Percentiles rank a stretch among this genome's conserved stretches.
phyloP scores from a whole-genome alignment of 2,329 filamentous ascomycete species.

The Colletotrichum spinosum region DNA sequence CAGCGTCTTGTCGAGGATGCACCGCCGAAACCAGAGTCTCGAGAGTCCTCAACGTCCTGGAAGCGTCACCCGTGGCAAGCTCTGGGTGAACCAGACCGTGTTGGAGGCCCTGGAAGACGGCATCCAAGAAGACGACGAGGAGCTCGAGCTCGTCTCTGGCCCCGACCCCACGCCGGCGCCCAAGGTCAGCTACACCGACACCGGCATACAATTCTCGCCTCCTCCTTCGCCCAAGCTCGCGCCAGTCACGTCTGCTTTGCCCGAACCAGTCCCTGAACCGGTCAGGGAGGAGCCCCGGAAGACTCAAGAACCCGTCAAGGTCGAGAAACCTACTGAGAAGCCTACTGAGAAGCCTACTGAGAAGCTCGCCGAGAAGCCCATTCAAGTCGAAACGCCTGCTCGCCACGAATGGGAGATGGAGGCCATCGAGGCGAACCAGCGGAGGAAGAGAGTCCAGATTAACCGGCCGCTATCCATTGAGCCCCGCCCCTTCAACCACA shows the following conservation, averaged over 20 bases:
- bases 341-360: no score
- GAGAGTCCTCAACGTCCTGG: constrained; percentile 68
- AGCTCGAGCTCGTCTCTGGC: constrained; percentile 36
- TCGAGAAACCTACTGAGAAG: constrained; percentile 47
- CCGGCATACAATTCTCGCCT: constrained; percentile 85
- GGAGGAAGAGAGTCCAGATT: constrained; percentile 74
- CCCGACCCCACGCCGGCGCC: constrained; percentile 43
- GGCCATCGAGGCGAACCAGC: constrained; percentile 77
- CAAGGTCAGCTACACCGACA: constrained; percentile 74
- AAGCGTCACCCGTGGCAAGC: constrained; percentile 64
- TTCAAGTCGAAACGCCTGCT: constrained; percentile 57
- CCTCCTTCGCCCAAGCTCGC: constrained; percentile 75
- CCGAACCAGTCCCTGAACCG: constrained; percentile 49
- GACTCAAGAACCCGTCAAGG: constrained; percentile 53
- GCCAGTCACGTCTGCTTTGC: constrained; percentile 53
- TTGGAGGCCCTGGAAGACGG: constrained; percentile 67
- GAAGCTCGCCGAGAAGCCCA: constrained; percentile 48
- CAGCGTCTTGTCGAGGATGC: constrained; percentile 61
- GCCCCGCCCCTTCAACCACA: constrained; percentile 55
- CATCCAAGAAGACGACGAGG: constrained; percentile 62
- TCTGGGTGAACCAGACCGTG: constrained; percentile 65
- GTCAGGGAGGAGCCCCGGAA: constrained; percentile 27
- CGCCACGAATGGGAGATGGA: constrained; percentile 66
- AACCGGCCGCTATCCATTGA: constrained; percentile 63
- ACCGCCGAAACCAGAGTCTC: constrained; percentile 67